Evolutionary conservation across 768 basidiomycete species (phyloP).

Genomic region (Pleurotus salmoneostramineus): DNA sequence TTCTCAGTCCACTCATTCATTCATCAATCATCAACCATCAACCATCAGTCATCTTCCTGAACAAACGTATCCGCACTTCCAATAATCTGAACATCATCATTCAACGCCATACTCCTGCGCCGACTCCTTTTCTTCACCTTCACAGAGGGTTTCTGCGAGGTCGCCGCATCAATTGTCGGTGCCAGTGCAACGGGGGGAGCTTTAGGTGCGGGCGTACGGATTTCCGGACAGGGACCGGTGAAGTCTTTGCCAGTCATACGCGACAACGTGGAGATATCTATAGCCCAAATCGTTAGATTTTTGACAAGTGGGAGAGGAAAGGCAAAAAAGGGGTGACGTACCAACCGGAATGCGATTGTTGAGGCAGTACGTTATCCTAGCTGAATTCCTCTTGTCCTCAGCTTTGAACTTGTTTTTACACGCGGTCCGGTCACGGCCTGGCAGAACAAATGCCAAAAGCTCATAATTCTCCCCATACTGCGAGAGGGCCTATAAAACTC

Average conservation of each 20-base stretch:
- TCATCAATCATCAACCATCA: not conserved
- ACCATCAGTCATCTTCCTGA: not conserved
- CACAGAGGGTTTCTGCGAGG: not conserved
- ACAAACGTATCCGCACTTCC: slow-evolving; percentile 16
- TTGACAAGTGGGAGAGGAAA: not conserved
- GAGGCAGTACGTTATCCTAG: slow-evolving; percentile 73
- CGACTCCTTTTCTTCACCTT: slow-evolving; percentile 19
- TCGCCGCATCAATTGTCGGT: slow-evolving; percentile 14
- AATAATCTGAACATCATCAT: slow-evolving; percentile 19
- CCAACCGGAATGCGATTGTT: slow-evolving; percentile 75
- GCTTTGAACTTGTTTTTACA: slow-evolving; percentile 93
- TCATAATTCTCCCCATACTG: slow-evolving; percentile 95
- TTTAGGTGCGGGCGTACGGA: slow-evolving; percentile 35
- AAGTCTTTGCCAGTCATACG: slow-evolving; percentile 86
- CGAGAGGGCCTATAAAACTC: slow-evolving; percentile 62
- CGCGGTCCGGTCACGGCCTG: slow-evolving; percentile 81
- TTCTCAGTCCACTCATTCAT: no score
- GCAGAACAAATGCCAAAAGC: slow-evolving; percentile 81
- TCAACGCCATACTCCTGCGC: slow-evolving; percentile 14
- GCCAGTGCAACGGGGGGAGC: slow-evolving; percentile 12
- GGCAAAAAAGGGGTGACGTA: slow-evolving; percentile 27
- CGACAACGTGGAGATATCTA: slow-evolving; percentile 71
- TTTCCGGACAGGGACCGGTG: slow-evolving; percentile 74
- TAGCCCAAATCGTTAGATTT: not conserved
- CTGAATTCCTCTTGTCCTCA: slow-evolving; percentile 79